phyloP scores from a whole-genome alignment of 371 early-diverging fungal genomes.

The Mortierella sp. region DNA sequence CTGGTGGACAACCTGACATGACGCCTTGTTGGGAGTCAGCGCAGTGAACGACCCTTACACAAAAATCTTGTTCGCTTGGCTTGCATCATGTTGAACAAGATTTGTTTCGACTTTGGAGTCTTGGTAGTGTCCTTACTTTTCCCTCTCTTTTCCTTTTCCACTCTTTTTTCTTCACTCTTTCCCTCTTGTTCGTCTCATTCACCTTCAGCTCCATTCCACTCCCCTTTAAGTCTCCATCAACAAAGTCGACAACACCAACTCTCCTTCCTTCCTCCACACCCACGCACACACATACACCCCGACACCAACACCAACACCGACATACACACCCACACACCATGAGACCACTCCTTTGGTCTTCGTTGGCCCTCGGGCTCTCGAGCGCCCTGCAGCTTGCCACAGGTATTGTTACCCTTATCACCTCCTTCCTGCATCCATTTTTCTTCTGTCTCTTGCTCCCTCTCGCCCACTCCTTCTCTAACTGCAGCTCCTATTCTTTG shows the following conservation, averaged over 20 bases:
- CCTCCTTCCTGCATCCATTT: background rate
- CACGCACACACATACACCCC: too few species aligned
- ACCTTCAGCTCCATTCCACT: background rate
- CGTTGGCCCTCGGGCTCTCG: constrained; percentile 33
- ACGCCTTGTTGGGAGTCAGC: too few species aligned
- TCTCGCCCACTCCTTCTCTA: too few species aligned
- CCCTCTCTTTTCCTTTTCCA: background rate
- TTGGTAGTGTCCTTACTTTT: background rate
- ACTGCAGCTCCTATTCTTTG: too few species aligned
- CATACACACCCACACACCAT: constrained; percentile 1
- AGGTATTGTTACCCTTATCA: constrained; percentile 12
- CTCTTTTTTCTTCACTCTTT: background rate
- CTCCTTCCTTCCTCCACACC: background rate
- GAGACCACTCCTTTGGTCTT: constrained; percentile 21
- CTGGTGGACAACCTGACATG: too few species aligned
- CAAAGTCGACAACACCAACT: background rate
- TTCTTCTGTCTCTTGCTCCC: background rate
- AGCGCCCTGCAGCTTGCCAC: constrained; percentile 21
- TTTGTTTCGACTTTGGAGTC: background rate
- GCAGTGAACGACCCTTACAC: too few species aligned
- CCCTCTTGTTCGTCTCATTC: background rate
- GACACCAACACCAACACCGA: too few species aligned
- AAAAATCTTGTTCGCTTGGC: too few species aligned
- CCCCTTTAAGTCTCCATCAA: background rate
- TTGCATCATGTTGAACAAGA: too few species aligned